Evolutionary conservation across 2,329 filamentous ascomycete species (phyloP).

Genomic region (Coniochaeta sp.): DNA sequence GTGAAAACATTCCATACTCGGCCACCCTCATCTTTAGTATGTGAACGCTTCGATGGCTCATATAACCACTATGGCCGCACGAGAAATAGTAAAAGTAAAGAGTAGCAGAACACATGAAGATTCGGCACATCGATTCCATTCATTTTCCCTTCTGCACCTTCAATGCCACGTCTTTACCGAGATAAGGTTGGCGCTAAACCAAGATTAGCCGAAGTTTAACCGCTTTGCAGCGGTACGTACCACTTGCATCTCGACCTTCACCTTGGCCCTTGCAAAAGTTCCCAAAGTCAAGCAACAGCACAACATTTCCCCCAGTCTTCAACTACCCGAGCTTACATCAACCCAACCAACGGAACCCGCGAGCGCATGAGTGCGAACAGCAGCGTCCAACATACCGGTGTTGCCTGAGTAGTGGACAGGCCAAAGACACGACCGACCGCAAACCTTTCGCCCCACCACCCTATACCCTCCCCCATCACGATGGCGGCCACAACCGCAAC

Average conservation of each 20-base stretch:
- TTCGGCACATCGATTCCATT: too few relatives aligned
- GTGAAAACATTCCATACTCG: background rate
- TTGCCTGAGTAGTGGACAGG: background rate
- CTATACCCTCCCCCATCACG: background rate
- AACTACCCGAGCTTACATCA: background rate
- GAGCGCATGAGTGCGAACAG: background rate
- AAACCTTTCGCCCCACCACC: background rate
- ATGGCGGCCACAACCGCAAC: constrained; percentile 31
- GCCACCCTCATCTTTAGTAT: too few relatives aligned
- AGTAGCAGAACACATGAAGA: too few relatives aligned
- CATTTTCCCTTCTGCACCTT: too few relatives aligned
- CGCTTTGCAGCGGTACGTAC: background rate
- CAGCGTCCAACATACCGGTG: background rate
- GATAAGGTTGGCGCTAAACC: background rate
- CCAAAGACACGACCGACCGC: background rate
- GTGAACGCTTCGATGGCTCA: too few relatives aligned
- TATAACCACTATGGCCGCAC: too few relatives aligned
- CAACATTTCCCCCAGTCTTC: background rate
- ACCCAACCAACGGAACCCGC: background rate
- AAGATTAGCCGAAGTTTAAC: background rate
- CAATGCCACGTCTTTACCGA: too few relatives aligned
- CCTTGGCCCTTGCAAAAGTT: background rate
- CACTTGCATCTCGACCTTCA: background rate
- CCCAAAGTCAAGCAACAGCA: background rate
- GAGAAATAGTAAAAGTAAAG: too few relatives aligned